These are phyloP conservation scores for Lactifluus hygrophoroides DNA, from an alignment of 768 basidiomycete species.

Conservation along the genomic window DNA sequence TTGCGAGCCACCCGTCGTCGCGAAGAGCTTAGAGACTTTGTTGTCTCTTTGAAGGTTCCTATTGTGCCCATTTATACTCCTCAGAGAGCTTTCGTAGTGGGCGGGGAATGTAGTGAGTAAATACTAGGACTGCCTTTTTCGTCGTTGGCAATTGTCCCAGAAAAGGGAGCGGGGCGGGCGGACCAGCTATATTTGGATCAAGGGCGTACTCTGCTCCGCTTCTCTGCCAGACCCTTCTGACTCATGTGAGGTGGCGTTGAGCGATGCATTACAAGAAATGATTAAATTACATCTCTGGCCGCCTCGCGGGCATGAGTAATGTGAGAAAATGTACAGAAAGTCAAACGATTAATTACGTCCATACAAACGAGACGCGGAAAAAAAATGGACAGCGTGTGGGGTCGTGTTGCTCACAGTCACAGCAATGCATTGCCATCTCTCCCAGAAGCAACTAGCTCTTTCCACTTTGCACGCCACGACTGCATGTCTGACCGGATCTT, in stretches of 20 bases:
- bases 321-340: not conserved
- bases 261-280: too few relatives aligned
- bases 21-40: not conserved
- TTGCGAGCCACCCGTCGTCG: not conserved
- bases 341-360: not conserved
- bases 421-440: conserved; percentile 53
- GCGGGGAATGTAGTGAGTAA: too few relatives aligned
- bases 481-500: conserved; percentile 64
- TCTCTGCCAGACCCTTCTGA: not conserved
- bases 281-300: conserved; percentile 11
- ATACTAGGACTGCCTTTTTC: conserved; percentile 3
- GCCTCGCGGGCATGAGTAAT: not conserved
- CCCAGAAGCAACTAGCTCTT: conserved; percentile 53
- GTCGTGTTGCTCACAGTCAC: too few relatives aligned
- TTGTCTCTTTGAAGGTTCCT: conserved; percentile 11
- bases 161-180: too few relatives aligned
- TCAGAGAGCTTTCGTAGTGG: too few relatives aligned
- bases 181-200: conserved; percentile 9
- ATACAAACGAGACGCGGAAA: not conserved
- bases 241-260: not conserved
- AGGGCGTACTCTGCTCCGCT: too few relatives aligned
- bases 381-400: too few relatives aligned
- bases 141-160: not conserved
- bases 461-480: conserved; percentile 79
- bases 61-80: conserved; percentile 16